Conservation (phyloP, 2,329 filamentous ascomycete species). For the Penicillium palitans region DNA sequence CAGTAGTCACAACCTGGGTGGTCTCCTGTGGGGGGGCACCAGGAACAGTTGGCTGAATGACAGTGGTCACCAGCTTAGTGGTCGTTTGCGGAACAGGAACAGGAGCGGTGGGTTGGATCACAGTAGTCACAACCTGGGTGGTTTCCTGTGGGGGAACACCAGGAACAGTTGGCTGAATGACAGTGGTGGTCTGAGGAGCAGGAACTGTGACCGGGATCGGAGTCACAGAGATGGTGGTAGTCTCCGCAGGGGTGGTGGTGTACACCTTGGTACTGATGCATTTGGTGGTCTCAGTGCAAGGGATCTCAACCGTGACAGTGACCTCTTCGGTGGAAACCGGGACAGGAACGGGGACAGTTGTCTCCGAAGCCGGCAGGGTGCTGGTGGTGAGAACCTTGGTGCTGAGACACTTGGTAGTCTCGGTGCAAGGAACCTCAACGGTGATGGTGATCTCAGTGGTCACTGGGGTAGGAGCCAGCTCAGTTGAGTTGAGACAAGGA, state of each 20-base stretch:
- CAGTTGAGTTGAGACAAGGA: background rate
- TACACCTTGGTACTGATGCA: slow-evolving; percentile 4
- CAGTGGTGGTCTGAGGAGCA: background rate
- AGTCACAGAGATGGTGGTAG: slow-evolving; percentile 2
- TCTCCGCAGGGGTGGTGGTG: background rate
- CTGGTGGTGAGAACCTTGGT: slow-evolving; percentile 2
- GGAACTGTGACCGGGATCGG: background rate
- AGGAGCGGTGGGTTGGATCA: background rate
- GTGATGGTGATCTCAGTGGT: slow-evolving; percentile 4
- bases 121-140: background rate
- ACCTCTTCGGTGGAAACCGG: background rate
- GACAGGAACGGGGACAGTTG: background rate
- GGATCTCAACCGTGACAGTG: slow-evolving; percentile 1
- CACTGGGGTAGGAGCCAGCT: background rate
- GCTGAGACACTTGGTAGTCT: slow-evolving; percentile 7
- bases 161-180: background rate
- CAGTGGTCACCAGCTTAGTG: background rate
- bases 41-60: background rate
- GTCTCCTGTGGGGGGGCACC: background rate
- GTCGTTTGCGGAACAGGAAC: background rate
- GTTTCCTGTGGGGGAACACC: background rate
- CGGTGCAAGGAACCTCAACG: slow-evolving; percentile 5
- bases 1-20: background rate
- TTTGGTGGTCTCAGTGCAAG: slow-evolving; percentile 6
- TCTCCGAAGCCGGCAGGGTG: background rate